Evolutionary conservation across 2,329 filamentous ascomycete genomes (phyloP).

Genomic region (Alternaria sp.): DNA sequence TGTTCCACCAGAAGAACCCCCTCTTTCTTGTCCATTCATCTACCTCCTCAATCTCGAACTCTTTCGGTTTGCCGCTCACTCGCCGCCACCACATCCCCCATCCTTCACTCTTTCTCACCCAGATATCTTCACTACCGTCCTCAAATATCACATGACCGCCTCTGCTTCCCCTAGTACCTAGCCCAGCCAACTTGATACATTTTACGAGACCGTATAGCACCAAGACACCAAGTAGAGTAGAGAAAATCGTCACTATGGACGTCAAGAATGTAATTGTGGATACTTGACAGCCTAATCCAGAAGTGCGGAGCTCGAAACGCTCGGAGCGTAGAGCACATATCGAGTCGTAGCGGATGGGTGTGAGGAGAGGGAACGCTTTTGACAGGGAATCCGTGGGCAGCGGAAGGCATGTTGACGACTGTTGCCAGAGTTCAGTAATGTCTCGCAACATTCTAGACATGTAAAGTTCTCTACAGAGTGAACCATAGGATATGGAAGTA

Average conservation of each 20-base stretch:
- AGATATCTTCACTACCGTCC: slow-evolving; percentile 41
- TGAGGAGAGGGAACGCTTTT: slow-evolving; percentile 51
- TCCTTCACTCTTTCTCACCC: slow-evolving; percentile 41
- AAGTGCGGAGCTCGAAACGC: slow-evolving; percentile 57
- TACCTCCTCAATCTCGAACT: slow-evolving; percentile 38
- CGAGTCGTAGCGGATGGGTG: slow-evolving; percentile 48
- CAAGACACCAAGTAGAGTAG: slow-evolving; percentile 51
- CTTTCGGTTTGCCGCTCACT: slow-evolving; percentile 28
- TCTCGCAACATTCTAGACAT: neutral
- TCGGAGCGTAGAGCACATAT: slow-evolving; percentile 52
- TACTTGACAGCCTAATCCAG: slow-evolving; percentile 56
- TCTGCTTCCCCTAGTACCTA: slow-evolving; percentile 27
- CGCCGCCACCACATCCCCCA: slow-evolving; percentile 44
- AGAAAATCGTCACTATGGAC: slow-evolving; percentile 54
- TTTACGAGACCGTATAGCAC: slow-evolving; percentile 45
- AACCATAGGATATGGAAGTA: neutral
- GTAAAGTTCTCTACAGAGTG: neutral
- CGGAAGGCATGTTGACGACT: slow-evolving; percentile 56
- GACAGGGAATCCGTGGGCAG: slow-evolving; percentile 50
- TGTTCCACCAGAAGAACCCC: slow-evolving; percentile 34
- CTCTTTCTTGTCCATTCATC: slow-evolving; percentile 38
- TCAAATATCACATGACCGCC: slow-evolving; percentile 42
- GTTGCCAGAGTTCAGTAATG: neutral
- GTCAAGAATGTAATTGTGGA: slow-evolving; percentile 58
- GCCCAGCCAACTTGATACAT: slow-evolving; percentile 21